Conservation (phyloP, 176 grass and related monocot genomes). For the Musa itinerans region DNA sequence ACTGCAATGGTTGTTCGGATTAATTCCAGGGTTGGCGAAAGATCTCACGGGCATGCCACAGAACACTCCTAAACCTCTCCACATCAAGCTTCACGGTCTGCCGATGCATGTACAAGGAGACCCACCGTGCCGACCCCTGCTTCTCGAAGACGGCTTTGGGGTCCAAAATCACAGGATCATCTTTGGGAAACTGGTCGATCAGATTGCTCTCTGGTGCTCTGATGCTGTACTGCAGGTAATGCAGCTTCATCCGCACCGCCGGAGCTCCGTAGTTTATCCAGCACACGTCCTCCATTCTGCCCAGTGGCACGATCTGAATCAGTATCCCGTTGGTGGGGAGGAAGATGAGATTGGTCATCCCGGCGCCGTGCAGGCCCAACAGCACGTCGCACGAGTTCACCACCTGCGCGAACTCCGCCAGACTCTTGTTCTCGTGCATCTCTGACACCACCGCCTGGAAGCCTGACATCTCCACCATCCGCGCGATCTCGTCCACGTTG, state of each 20-base stretch:
- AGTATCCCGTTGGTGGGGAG: conserved; percentile 37
- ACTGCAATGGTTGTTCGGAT: background rate
- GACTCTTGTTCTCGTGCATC: background rate
- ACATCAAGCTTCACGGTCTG: conserved; percentile 68
- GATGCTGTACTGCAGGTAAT: conserved; percentile 56
- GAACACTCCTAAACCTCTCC: conserved; percentile 27
- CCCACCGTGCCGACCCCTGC: conserved; percentile 41
- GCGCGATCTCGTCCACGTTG: conserved; percentile 26
- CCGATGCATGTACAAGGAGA: conserved; percentile 34
- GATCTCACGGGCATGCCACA: conserved; percentile 35
- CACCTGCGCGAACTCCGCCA: conserved; percentile 23
- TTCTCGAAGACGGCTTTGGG: conserved; percentile 26
- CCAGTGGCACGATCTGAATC: conserved; percentile 64
- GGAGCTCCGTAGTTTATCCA: conserved; percentile 42
- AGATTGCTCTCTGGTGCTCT: conserved; percentile 50
- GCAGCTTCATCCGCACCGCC: conserved; percentile 40
- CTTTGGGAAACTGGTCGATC: conserved; percentile 31
- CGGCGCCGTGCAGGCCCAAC: conserved; percentile 35
- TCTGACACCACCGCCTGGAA: conserved; percentile 37
- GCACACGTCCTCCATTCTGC: conserved; percentile 40
- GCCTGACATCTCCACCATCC: conserved; percentile 15
- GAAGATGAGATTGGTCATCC: conserved; percentile 56
- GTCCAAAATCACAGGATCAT: conserved; percentile 45
- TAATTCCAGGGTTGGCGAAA: conserved; percentile 19
- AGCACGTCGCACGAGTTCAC: conserved; percentile 54